Evolutionary conservation across 148 eudicot genomes (phyloP).

Genomic region (Euryodendron excelsum): DNA sequence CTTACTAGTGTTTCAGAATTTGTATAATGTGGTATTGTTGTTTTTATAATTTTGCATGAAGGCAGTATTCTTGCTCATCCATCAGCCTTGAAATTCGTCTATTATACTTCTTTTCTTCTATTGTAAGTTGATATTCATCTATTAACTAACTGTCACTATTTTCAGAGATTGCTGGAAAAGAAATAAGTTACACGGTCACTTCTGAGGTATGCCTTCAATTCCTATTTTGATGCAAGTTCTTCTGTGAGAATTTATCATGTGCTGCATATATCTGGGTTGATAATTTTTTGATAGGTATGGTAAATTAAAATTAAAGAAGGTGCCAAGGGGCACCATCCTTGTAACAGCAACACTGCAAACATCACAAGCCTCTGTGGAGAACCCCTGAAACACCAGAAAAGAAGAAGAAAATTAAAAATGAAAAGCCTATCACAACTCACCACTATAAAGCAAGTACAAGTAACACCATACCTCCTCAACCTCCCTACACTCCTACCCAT

Average conservation of each 20-base stretch:
- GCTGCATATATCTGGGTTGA: background rate
- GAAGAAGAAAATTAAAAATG: too few relatives aligned
- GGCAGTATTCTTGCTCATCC: background rate
- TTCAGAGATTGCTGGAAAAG: slow-evolving; percentile 30
- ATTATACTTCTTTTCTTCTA: too few relatives aligned
- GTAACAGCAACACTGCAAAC: background rate
- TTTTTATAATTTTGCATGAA: background rate
- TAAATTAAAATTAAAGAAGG: too few relatives aligned
- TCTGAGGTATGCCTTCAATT: slow-evolving; percentile 36
- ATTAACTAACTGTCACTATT: background rate
- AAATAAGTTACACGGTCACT: slow-evolving; percentile 24
- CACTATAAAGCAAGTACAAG: too few relatives aligned
- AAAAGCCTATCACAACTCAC: too few relatives aligned
- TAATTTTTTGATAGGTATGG: background rate
- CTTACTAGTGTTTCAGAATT: background rate
- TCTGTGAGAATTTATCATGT: background rate
- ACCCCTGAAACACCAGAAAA: too few relatives aligned
- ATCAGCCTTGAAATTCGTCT: background rate
- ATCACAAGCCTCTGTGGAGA: too few relatives aligned
- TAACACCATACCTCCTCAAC: too few relatives aligned
- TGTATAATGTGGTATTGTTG: background rate
- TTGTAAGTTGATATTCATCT: too few relatives aligned
- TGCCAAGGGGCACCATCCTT: too few relatives aligned
- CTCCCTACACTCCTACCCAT: too few relatives aligned
- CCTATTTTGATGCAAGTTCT: slow-evolving; percentile 9